phyloP scores from a whole-genome alignment of 208 protist genomes.

The Tritrichomonas musculus region DNA sequence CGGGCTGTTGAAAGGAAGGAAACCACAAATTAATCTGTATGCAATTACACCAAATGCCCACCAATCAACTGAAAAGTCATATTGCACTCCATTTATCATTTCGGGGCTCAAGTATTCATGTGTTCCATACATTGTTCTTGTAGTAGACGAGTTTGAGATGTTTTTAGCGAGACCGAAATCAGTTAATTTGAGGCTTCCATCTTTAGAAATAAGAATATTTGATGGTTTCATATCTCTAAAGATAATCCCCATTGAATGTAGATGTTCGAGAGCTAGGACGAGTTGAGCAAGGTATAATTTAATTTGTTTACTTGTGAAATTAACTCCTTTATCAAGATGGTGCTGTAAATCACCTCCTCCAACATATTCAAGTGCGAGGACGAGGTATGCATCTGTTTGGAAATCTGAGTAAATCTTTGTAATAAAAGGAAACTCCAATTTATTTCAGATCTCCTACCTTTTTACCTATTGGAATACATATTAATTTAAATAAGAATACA shows the following conservation, averaged over 20 bases:
- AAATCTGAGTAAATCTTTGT: background rate
- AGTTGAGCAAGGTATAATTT: background rate
- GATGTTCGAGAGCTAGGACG: background rate
- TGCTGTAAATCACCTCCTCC: background rate
- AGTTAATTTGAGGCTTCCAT: background rate
- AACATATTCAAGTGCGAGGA: background rate
- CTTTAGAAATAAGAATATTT: background rate
- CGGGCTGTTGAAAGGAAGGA: background rate
- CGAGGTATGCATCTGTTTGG: background rate
- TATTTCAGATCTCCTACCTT: no score
- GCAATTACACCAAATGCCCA: background rate
- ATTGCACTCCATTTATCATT: background rate
- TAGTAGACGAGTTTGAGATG: background rate
- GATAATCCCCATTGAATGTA: background rate
- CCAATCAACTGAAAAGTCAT: background rate
- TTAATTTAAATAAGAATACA: no score
- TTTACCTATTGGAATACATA: no score
- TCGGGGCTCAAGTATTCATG: background rate
- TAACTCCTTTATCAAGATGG: background rate
- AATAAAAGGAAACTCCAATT: slow-evolving; percentile 23
- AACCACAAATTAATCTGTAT: background rate
- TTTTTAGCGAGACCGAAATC: background rate
- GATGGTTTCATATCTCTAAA: background rate
- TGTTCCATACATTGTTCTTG: background rate
- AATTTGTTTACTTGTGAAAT: background rate